These are phyloP conservation scores for Bipolaris oryzae DNA, from an alignment of 2,329 filamentous ascomycete genomes.

Conservation along the genomic window DNA sequence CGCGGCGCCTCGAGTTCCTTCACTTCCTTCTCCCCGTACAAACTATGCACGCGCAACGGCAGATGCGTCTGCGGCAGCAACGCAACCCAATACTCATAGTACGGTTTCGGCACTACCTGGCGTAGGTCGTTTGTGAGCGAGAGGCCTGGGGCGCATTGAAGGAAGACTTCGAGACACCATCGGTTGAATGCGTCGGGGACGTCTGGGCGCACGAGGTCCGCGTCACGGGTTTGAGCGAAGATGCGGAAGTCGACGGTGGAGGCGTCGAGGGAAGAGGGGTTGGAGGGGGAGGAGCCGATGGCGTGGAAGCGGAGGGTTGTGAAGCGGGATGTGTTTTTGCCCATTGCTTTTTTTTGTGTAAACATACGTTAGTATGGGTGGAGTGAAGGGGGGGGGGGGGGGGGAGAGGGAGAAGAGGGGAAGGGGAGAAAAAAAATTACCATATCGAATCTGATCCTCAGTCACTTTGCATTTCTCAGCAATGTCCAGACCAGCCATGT, in stretches of 20 bases:
- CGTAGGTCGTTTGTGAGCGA: conserved; percentile 38
- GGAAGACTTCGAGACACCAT: conserved; percentile 38
- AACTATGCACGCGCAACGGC: conserved; percentile 22
- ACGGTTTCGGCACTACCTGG: conserved; percentile 29
- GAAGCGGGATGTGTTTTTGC: conserved; percentile 29
- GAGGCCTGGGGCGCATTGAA: conserved; percentile 52
- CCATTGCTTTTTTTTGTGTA: conserved; percentile 28
- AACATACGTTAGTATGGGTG: no score
- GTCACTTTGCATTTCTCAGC: conserved; percentile 34
- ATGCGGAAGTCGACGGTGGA: conserved; percentile 48
- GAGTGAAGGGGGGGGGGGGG: no score
- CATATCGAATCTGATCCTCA: conserved; percentile 29
- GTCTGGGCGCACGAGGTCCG: conserved; percentile 30
- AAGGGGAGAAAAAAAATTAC: neutral
- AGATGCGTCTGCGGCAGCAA: conserved; percentile 33
- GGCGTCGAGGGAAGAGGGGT: conserved; percentile 42
- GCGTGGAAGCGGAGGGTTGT: conserved; percentile 36
- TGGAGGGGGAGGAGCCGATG: conserved; percentile 34
- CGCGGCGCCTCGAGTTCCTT: conserved; percentile 19
- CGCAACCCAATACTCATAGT: conserved; percentile 37
- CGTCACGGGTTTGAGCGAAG: conserved; percentile 32
- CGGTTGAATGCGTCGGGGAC: conserved; percentile 36
- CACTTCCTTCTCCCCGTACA: conserved; percentile 18
- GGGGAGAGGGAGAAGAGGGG: no score
- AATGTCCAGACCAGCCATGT: conserved; percentile 37